Base-by-base conservation (phyloP, 176 grass and related monocot species). In the Carex scoparia region DNA sequence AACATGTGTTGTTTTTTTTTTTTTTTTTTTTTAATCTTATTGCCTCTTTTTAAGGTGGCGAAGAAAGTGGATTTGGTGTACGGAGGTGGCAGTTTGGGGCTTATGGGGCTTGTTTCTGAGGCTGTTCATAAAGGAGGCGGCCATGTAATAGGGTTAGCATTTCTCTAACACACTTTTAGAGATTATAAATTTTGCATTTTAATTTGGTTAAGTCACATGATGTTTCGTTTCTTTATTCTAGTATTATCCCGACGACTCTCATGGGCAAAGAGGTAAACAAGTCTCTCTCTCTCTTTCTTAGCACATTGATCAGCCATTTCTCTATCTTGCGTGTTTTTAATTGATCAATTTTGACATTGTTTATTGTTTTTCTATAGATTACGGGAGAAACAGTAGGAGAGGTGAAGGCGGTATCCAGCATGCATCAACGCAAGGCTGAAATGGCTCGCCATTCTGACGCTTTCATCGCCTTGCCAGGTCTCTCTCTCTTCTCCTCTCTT, bases 361-460 rank as follows among this genome's bases (percentile, higher is more conserved):
- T 74, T 18, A 33, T 57, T 14, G 4, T 70, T 56, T 65, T 40
- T n/a, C 4, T 28, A 14, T 77, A 94, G 93, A 84, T 98, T 38
- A 94, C 95, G 1, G 96, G 93, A 65, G 93, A 91, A 87, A 95
- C 91, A 44, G 88, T 94, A 13, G 96, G 96, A 11, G 96, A 99
- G 91, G 91, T 99, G 63, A 85, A 84, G 35, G 88, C 88, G 6
- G 96, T 99, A 81, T 66, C 80, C 4, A 89, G 91, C 55, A 99
- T 99, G 96, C 96, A 99, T 79, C 90, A 99, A 84, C 89, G 96
- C 19, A 99, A 99, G 91, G 96, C 96, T 48, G 96, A 95, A 71
- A 99, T 99, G 96, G 93, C 91, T 65, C 88, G 91, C 57, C 85
- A 75, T 61, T 92, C 93, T 3, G 93, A 99, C 82, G 96, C 96